Base-by-base conservation (phyloP, 306 rosid genomes). In the barrel medic (Medicago truncatula) region DNA sequence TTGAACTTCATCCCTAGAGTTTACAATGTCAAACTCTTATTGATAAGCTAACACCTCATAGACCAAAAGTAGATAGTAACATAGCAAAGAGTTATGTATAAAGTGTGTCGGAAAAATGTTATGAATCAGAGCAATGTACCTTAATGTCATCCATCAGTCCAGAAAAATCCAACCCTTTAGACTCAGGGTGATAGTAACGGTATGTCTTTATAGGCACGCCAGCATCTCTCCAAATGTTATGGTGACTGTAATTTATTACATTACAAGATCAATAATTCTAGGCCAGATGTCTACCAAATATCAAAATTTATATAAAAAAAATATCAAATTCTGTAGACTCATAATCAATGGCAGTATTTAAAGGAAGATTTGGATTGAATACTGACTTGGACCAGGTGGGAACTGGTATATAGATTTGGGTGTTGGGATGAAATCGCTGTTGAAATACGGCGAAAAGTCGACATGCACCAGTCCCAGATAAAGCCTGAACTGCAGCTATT, bases 401-500 rank as follows among this genome's bases (percentile, higher is more conserved):
- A 62, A 88, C 86, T 67, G 98, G 95, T 58, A 94, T 88, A 44
- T 90, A 94, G 76, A 94, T 90, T 80, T 92, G 90, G 67, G 95
- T 83, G 76, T 86, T 86, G 3, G 97, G 95, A 83, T 76, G 73
- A 83, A 92, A 94, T 59, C 97, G 94, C 68, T 94, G 91, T 77
- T 94, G 98, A 89, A 94, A 92, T 77, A 91, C 97, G 1, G 96
- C 97, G 81, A 95, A 89, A 79, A 92, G 89, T 71, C 98, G 85
- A 74, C 97, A 95, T 79, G 98, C 98, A 50, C 98, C 98, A 0
- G 98, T 95, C 65, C 98, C 98, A 47, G 98, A 95, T 46, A 95
- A 91, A 80, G 97, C 79, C 87, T 95, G 98, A 71, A 92, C 91
- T 49, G 97, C 96, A 44, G 97, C 98, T 82, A 95, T 95, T 83